phyloP scores from a whole-genome alignment of 73 alveolate genomes.

The Blepharisma japonicum region DNA sequence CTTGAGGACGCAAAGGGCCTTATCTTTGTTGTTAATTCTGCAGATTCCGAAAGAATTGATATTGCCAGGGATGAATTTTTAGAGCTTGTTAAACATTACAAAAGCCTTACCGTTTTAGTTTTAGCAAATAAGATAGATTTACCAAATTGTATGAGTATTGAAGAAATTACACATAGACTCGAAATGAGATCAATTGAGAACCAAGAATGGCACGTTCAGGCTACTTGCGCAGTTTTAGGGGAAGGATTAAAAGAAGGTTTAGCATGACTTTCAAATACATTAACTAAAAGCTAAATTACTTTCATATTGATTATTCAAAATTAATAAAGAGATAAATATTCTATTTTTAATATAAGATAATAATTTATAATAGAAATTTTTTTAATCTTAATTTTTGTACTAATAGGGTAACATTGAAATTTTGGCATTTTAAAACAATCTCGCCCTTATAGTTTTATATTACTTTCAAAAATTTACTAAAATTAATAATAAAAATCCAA shows the following conservation, averaged over 20 bases:
- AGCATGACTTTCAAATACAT: constrained; percentile 78
- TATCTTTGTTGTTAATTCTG: constrained; percentile 95
- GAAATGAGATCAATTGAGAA: constrained; percentile 57
- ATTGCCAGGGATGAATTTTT: constrained; percentile 93
- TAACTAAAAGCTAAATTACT: no score
- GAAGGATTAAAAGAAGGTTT: constrained; percentile 82
- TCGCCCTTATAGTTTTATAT: no score
- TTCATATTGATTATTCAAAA: no score
- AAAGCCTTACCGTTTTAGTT: constrained; percentile 53
- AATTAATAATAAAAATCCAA: no score
- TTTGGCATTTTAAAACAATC: no score
- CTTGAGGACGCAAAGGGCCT: constrained; percentile 92
- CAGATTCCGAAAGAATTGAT: constrained; percentile 92
- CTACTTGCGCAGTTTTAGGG: constrained; percentile 82
- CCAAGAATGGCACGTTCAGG: constrained; percentile 79
- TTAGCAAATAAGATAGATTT: constrained; percentile 52
- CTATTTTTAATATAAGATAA: no score
- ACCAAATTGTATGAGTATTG: not conserved
- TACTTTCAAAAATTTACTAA: no score
- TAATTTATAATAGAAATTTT: no score
- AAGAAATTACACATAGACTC: constrained; percentile 18
- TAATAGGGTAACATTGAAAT: no score
- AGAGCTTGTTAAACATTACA: constrained; percentile 59
- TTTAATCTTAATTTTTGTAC: no score
- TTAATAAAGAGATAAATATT: no score